Percentiles rank a stretch among this genome's conserved stretches.
phyloP scores from a whole-genome alignment of 1,139 yeast species.

The Kazachstania sp. region DNA sequence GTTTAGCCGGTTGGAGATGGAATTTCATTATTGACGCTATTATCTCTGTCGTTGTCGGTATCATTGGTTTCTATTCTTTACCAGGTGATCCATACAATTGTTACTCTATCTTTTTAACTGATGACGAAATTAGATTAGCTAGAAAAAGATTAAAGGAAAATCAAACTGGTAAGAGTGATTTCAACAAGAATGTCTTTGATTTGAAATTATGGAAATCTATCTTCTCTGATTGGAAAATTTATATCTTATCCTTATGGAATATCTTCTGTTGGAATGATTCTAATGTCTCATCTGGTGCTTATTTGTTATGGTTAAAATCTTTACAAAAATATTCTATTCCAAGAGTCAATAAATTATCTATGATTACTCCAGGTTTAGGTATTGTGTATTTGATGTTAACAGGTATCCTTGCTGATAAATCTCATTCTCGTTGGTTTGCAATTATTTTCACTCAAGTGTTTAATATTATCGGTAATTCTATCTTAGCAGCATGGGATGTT shows the following conservation, averaged over 20 bases:
- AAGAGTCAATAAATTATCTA: slow-evolving; percentile 36
- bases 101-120: slow-evolving; percentile 45
- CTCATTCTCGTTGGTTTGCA: slow-evolving; percentile 50
- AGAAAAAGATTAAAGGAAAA: slow-evolving; percentile 43
- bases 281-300: slow-evolving; percentile 44
- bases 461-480: slow-evolving; percentile 38
- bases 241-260: slow-evolving; percentile 44
- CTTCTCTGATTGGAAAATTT: slow-evolving; percentile 49
- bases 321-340: slow-evolving; percentile 35
- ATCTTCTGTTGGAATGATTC: slow-evolving; percentile 57
- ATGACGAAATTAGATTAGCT: slow-evolving; percentile 52
- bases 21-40: slow-evolving; percentile 61
- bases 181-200: slow-evolving; percentile 31
- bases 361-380: slow-evolving; percentile 47
- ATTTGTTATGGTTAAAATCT: slow-evolving; percentile 46
- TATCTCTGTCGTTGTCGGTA: slow-evolving; percentile 50
- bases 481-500: slow-evolving; percentile 42
- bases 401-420: slow-evolving; percentile 44
- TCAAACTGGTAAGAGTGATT: slow-evolving; percentile 27
- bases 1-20: slow-evolving; percentile 66
- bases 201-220: slow-evolving; percentile 41
- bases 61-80: slow-evolving; percentile 50
- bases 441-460: slow-evolving; percentile 44
- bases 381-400: slow-evolving; percentile 39
- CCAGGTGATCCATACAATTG: slow-evolving; percentile 66